Conservation (phyloP, 2,329 filamentous ascomycete genomes). For the Penicillium sp. region DNA sequence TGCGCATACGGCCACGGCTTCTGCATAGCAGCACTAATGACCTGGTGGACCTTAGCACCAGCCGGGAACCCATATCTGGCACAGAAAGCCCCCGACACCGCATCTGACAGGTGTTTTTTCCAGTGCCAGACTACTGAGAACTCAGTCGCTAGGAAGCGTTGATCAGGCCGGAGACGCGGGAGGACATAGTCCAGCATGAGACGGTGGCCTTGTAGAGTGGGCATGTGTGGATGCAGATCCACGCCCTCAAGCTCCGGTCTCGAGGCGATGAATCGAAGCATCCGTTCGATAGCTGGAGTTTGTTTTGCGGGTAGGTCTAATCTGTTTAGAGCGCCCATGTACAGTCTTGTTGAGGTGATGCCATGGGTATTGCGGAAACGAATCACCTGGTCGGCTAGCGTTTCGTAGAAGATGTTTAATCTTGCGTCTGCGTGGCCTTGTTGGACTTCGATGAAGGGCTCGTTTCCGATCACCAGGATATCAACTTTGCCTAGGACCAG, state of each 20-base stretch:
- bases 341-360: constrained; percentile 5
- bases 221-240: constrained; percentile 16
- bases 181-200: constrained; percentile 13
- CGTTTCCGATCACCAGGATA: constrained; percentile 17
- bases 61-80: constrained; percentile 4
- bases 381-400: constrained; percentile 7
- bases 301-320: constrained; percentile 14
- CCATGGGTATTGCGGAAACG: constrained; percentile 1
- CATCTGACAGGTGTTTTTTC: constrained; percentile 10
- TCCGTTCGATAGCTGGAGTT: constrained; percentile 8
- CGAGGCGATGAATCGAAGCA: constrained; percentile 12
- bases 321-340: constrained; percentile 16
- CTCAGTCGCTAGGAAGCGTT: constrained; percentile 13
- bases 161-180: constrained; percentile 8
- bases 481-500: constrained; percentile 13
- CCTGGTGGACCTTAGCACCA: constrained; percentile 3
- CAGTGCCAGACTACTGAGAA: constrained; percentile 17
- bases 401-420: constrained; percentile 14
- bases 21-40: constrained; percentile 10
- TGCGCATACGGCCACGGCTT: constrained; percentile 4
- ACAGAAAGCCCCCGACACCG: constrained; percentile 2
- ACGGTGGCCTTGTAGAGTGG: constrained; percentile 4
- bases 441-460: constrained; percentile 17
- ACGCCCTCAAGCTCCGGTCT: constrained; percentile 10
- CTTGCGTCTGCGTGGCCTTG: neutral